phyloP scores from a whole-genome alignment of 2,329 filamentous ascomycete genomes.

The Penicillium sp. region DNA sequence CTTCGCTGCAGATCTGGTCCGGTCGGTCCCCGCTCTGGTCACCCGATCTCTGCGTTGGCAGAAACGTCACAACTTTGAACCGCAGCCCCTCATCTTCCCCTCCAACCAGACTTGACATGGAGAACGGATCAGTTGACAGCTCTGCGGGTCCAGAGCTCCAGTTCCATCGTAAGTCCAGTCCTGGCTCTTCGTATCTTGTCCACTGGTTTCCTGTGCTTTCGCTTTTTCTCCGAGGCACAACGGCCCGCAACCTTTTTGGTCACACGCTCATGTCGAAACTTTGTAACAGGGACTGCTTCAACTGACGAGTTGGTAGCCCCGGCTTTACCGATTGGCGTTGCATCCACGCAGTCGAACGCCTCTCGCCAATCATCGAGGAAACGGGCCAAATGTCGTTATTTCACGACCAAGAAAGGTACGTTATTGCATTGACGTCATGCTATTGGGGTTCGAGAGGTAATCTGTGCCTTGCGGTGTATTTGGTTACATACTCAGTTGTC shows the following conservation, averaged over 20 bases:
- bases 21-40: slow-evolving; percentile 30
- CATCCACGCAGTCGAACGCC: slow-evolving; percentile 10
- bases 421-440: slow-evolving; percentile 6
- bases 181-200: background rate
- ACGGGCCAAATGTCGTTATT: slow-evolving; percentile 26
- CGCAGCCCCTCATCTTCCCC: slow-evolving; percentile 1
- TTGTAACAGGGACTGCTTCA: slow-evolving; percentile 20
- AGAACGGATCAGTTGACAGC: slow-evolving; percentile 20
- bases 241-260: slow-evolving; percentile 29
- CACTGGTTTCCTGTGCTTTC: background rate
- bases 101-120: slow-evolving; percentile 12
- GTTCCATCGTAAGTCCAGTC: slow-evolving; percentile 15
- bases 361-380: slow-evolving; percentile 18
- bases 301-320: slow-evolving; percentile 31
- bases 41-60: slow-evolving; percentile 38
- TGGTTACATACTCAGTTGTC: background rate
- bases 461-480: background rate
- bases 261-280: slow-evolving; percentile 32
- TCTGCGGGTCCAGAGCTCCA: slow-evolving; percentile 19
- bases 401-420: slow-evolving; percentile 26
- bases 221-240: slow-evolving; percentile 6
- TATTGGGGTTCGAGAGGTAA: slow-evolving; percentile 1
- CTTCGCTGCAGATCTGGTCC: slow-evolving; percentile 22
- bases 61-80: slow-evolving; percentile 18
- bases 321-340: slow-evolving; percentile 27